These are phyloP conservation scores for Avena insularis DNA, from an alignment of 176 grass and related monocot genomes.

Conservation along the genomic window DNA sequence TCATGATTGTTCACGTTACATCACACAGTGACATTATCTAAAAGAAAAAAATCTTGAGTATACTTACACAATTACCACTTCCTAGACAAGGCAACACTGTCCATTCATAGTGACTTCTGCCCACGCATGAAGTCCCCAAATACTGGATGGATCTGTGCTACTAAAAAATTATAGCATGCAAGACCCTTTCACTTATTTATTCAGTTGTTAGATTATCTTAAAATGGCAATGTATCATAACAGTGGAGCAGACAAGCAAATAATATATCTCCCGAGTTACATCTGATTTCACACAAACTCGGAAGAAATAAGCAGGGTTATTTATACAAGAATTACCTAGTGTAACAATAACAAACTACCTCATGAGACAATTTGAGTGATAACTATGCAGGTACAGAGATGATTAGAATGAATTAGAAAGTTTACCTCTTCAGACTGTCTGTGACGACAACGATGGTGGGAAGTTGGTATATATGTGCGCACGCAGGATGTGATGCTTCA, in stretches of 20 bases:
- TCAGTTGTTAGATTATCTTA: not conserved
- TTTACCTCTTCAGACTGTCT: conserved; percentile 34
- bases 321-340: not conserved
- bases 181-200: not conserved
- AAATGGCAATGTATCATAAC: not conserved
- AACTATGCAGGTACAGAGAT: conserved; percentile 11
- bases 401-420: not conserved
- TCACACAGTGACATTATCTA: not conserved
- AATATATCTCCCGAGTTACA: not conserved
- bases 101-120: not conserved
- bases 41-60: not conserved
- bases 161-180: not conserved
- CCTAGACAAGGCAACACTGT: not conserved
- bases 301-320: not conserved
- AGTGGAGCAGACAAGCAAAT: not conserved
- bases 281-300: not conserved
- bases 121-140: not conserved
- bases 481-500: conserved; percentile 37
- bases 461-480: conserved; percentile 47
- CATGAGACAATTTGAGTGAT: not conserved
- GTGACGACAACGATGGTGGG: conserved; percentile 28
- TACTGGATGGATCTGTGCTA: not conserved
- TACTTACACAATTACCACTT: not conserved
- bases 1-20: not conserved
- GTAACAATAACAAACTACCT: not conserved